These are phyloP conservation scores for Plectosphaerella cucumerina DNA, from an alignment of 2,329 filamentous ascomycete species.

Conservation along the genomic window DNA sequence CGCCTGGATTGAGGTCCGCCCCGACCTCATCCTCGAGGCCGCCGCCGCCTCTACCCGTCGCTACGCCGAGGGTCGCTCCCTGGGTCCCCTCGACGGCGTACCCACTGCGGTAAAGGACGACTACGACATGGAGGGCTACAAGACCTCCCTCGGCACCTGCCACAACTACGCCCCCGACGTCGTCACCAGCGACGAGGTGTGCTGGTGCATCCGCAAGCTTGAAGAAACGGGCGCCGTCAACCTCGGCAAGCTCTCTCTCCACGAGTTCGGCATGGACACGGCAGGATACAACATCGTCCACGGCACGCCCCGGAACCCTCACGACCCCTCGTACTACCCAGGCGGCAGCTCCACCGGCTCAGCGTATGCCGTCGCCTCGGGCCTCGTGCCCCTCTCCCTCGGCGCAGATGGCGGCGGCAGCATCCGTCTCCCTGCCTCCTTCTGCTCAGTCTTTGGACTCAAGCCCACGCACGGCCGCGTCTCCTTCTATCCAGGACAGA, in stretches of 20 bases:
- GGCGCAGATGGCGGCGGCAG: constrained; percentile 72
- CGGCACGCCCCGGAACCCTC: constrained; percentile 73
- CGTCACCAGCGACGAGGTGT: not conserved
- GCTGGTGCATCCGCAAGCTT: constrained; percentile 39
- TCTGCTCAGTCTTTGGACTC: constrained; percentile 70
- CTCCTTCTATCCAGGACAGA: constrained; percentile 55
- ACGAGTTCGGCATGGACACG: constrained; percentile 71
- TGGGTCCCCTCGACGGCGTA: constrained; percentile 67
- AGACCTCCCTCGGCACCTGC: constrained; percentile 58
- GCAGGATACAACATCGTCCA: constrained; percentile 70
- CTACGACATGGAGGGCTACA: constrained; percentile 70
- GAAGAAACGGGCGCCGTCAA: constrained; percentile 54
- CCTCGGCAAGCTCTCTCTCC: constrained; percentile 60
- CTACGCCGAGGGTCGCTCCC: constrained; percentile 48
- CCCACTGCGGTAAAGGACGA: constrained; percentile 75
- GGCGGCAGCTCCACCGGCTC: constrained; percentile 74
- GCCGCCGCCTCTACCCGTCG: constrained; percentile 40
- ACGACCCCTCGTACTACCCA: constrained; percentile 69
- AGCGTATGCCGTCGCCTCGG: constrained; percentile 65
- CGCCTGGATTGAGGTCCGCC: constrained; percentile 40
- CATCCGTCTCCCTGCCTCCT: constrained; percentile 68
- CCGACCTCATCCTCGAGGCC: constrained; percentile 34
- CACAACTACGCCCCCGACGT: constrained; percentile 45
- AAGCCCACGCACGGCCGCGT: constrained; percentile 68
- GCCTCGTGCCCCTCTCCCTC: constrained; percentile 66